These are phyloP conservation scores for Darksidea phi DNA, from an alignment of 495 filamentous ascomycete species.

Conservation along the genomic window DNA sequence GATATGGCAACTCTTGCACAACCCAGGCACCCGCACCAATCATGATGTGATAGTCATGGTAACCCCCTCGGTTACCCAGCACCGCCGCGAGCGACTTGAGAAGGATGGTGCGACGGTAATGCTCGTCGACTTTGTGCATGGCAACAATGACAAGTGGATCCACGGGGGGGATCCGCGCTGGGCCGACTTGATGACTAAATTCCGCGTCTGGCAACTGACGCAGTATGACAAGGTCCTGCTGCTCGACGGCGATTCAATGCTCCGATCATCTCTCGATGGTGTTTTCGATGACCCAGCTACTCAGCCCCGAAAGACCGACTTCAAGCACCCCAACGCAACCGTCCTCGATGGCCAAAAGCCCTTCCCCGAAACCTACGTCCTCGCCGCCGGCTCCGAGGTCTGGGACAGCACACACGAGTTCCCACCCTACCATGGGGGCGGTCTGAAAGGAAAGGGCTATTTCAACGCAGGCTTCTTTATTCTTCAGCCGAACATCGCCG, in stretches of 20 bases:
- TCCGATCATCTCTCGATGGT: slow-evolving; percentile 19
- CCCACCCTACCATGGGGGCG: slow-evolving; percentile 5
- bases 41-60: slow-evolving; percentile 37
- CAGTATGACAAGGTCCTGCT: slow-evolving; percentile 32
- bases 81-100: slow-evolving; percentile 19
- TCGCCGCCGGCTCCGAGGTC: slow-evolving; percentile 17
- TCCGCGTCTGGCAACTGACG: slow-evolving; percentile 33
- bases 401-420: slow-evolving; percentile 10
- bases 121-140: slow-evolving; percentile 25
- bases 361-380: slow-evolving; percentile 18
- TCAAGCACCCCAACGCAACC: not conserved
- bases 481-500: slow-evolving; percentile 5
- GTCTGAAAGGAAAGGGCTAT: slow-evolving; percentile 16
- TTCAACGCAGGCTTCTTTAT: slow-evolving; percentile 34
- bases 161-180: slow-evolving; percentile 12
- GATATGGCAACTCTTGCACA: slow-evolving; percentile 38
- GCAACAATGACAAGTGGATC: slow-evolving; percentile 24
- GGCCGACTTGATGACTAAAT: slow-evolving; percentile 33
- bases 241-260: slow-evolving; percentile 33
- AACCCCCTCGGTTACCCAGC: slow-evolving; percentile 27
- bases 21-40: slow-evolving; percentile 28
- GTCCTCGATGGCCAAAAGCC: not conserved
- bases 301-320: slow-evolving; percentile 1
- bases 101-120: slow-evolving; percentile 34
- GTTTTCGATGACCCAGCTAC: slow-evolving; percentile 30